These are phyloP conservation scores for Entophlyctis luteolus DNA, from an alignment of 192 early-diverging fungal genomes.

Conservation along the genomic window DNA sequence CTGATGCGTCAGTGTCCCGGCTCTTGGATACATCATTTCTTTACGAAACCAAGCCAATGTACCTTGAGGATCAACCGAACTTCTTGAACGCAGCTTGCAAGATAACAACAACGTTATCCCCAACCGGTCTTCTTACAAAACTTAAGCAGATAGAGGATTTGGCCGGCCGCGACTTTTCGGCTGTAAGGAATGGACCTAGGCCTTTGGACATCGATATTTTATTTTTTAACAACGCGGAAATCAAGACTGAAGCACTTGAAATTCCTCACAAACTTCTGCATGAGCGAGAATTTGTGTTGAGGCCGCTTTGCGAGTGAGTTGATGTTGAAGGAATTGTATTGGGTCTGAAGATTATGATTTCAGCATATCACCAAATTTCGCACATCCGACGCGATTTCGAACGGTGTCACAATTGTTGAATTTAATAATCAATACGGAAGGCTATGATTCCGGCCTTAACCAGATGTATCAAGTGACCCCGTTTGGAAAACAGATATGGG, in stretches of 20 bases:
- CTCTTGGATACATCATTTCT: constrained; percentile 90
- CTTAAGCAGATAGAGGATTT: constrained; percentile 82
- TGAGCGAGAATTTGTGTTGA: constrained; percentile 92
- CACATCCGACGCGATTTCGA: constrained; percentile 82
- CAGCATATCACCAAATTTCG: constrained; percentile 81
- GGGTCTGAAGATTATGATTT: neutral
- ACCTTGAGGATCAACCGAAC: constrained; percentile 80
- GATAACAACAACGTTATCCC: constrained; percentile 71
- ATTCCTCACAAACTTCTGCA: constrained; percentile 86
- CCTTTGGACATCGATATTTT: constrained; percentile 95
- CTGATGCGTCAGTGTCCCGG: constrained; percentile 34
- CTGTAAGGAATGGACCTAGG: constrained; percentile 77
- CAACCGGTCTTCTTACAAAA: constrained; percentile 64
- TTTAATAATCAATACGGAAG: constrained; percentile 45
- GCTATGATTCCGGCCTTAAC: constrained; percentile 43
- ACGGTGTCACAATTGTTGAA: constrained; percentile 70
- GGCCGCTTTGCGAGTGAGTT: constrained; percentile 83
- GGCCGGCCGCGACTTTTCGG: constrained; percentile 68
- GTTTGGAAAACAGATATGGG: constrained; percentile 43
- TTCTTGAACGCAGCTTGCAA: constrained; percentile 90
- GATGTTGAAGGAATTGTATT: neutral
- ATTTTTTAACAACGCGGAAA: constrained; percentile 77
- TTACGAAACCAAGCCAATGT: constrained; percentile 97
- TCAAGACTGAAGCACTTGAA: constrained; percentile 61
- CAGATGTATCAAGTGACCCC: constrained; percentile 37